These are phyloP conservation scores for Ustilago tritici DNA, from an alignment of 1,284 basidiomycete species.

Conservation along the genomic window DNA sequence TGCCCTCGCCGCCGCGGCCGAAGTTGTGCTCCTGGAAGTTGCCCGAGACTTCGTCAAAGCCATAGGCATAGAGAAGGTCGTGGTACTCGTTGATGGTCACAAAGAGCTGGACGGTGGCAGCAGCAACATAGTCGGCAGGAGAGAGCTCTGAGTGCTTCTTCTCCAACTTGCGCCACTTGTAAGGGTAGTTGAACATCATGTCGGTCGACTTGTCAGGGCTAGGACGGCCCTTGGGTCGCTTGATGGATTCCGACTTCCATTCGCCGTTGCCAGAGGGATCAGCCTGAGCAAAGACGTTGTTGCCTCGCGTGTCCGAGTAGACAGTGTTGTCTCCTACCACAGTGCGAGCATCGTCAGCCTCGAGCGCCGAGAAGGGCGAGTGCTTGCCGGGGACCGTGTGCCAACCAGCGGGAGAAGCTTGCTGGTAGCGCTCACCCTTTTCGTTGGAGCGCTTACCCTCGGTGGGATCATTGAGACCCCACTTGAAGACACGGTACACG, in stretches of 20 bases:
- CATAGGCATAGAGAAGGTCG: constrained; percentile 72
- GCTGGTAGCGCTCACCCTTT: constrained; percentile 41
- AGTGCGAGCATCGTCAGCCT: constrained; percentile 21
- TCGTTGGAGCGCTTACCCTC: constrained; percentile 58
- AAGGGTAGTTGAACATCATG: constrained; percentile 61
- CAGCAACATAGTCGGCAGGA: constrained; percentile 52
- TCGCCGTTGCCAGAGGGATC: constrained; percentile 53
- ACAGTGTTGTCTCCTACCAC: constrained; percentile 41
- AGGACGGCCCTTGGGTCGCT: constrained; percentile 47
- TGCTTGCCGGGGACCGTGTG: constrained; percentile 53
- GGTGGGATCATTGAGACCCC: constrained; percentile 62
- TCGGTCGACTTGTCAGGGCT: constrained; percentile 49
- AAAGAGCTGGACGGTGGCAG: constrained; percentile 57
- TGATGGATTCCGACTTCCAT: constrained; percentile 40
- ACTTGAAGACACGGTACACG: constrained; percentile 57
- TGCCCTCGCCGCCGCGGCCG: constrained; percentile 84
- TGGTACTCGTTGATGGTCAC: constrained; percentile 63
- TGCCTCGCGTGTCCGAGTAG: constrained; percentile 59
- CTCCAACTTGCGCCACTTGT: constrained; percentile 61
- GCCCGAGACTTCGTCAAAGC: constrained; percentile 88
- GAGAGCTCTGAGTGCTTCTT: constrained; percentile 51
- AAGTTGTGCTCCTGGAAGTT: constrained; percentile 99
- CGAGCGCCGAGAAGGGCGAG: constrained; percentile 39
- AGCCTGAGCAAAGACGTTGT: constrained; percentile 61
- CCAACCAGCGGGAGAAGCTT: constrained; percentile 58